Percentiles rank a stretch among this genome's conserved stretches.
These are phyloP conservation scores for Fusarium mexicanum DNA, from an alignment of 2,329 filamentous ascomycete species.

Conservation along the genomic window DNA sequence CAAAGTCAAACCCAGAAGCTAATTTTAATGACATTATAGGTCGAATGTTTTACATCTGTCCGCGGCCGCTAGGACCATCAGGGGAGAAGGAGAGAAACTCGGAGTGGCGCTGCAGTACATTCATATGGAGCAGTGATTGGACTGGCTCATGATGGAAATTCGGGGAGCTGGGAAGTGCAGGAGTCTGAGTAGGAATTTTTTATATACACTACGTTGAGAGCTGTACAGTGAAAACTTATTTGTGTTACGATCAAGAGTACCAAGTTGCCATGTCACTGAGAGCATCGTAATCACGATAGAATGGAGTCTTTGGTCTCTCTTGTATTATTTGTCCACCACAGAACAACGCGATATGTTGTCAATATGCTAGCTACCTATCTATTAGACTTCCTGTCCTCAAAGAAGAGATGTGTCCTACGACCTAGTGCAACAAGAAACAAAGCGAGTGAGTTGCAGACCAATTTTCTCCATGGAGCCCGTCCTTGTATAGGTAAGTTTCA, in stretches of 20 bases:
- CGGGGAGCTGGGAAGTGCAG: background rate
- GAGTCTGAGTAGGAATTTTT: background rate
- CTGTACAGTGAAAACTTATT: background rate
- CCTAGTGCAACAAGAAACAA: background rate
- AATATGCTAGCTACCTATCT: background rate
- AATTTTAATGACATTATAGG: conserved; percentile 50
- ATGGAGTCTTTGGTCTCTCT: background rate
- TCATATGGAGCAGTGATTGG: conserved; percentile 76
- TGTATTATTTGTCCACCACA: background rate
- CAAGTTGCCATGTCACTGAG: background rate
- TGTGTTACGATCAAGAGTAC: background rate
- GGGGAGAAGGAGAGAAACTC: conserved; percentile 86
- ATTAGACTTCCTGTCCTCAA: background rate
- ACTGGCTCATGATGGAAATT: conserved; percentile 41
- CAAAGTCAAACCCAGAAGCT: conserved; percentile 19
- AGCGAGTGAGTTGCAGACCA: background rate
- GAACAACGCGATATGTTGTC: background rate
- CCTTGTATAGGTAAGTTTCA: background rate
- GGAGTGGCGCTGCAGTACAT: conserved; percentile 88
- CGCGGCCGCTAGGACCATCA: conserved; percentile 81
- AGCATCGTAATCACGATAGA: background rate
- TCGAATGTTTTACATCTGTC: conserved; percentile 71
- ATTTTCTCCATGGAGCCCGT: background rate
- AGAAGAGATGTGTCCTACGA: background rate
- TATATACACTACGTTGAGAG: background rate